Conservation (phyloP, 2,329 filamentous ascomycete species). For the Emergomyces orientalis region DNA sequence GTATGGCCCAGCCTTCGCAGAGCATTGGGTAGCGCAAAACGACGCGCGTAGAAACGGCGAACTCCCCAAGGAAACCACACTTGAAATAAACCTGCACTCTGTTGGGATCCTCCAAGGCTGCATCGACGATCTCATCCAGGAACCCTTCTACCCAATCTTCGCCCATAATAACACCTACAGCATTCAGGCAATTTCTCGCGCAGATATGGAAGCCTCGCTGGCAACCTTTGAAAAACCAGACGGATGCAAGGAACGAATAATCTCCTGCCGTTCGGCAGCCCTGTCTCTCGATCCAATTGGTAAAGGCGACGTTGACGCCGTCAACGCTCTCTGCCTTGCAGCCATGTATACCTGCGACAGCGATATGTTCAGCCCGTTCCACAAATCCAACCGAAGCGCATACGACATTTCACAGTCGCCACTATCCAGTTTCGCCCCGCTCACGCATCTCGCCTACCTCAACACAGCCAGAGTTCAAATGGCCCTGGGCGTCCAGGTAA, state of each 20-base stretch:
- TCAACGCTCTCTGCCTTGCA: slow-evolving; percentile 37
- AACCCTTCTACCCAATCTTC: slow-evolving; percentile 42
- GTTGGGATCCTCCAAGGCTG: slow-evolving; percentile 50
- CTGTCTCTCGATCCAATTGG: slow-evolving; percentile 42
- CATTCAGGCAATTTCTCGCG: slow-evolving; percentile 43
- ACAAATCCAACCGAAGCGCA: slow-evolving; percentile 42
- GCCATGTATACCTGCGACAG: slow-evolving; percentile 46
- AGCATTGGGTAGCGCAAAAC: slow-evolving; percentile 36
- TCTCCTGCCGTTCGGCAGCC: slow-evolving; percentile 42
- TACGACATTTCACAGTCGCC: slow-evolving; percentile 49
- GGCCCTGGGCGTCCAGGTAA: slow-evolving; percentile 51
- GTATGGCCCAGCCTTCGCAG: slow-evolving; percentile 35
- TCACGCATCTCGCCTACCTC: slow-evolving; percentile 48
- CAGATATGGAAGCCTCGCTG: slow-evolving; percentile 39
- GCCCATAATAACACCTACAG: slow-evolving; percentile 52
- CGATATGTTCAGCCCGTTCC: slow-evolving; percentile 44
- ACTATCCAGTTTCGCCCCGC: slow-evolving; percentile 44
- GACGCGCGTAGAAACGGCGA: slow-evolving; percentile 27
- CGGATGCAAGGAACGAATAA: slow-evolving; percentile 49
- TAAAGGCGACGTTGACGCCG: slow-evolving; percentile 35
- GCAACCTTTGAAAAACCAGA: slow-evolving; percentile 37
- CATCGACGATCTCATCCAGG: slow-evolving; percentile 51
- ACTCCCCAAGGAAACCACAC: slow-evolving; percentile 20
- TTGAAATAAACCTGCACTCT: slow-evolving; percentile 44
- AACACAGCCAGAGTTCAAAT: slow-evolving; percentile 48